Evolutionary conservation across 805 yeast species (phyloP), one percentile per base, ranked within the genome.

Genomic region (Candida berthetii): DNA sequence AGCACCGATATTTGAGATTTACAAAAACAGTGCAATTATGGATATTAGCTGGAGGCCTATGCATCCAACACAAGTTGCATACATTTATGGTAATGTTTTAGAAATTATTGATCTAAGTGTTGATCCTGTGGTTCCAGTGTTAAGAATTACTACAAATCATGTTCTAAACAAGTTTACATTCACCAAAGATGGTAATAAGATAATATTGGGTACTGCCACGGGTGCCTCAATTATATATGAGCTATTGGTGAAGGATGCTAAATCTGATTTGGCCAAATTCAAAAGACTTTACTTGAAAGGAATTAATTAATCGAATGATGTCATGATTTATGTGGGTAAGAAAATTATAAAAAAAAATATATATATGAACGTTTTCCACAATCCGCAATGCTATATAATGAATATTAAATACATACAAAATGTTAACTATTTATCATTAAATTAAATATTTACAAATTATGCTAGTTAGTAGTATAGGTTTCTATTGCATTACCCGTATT

Each of bases 41-140:
- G 60, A 49, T 36, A 47, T 52, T 16, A 29, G 37, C 13, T 63
- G 61, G 58, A 45, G 64, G 20, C 57, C 57, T 1, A 35, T 35
- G 5, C 31, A 52, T n/a, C 42, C 48, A 4, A 44, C 57, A 2
- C 66, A 62, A 39, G 44, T 63, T 35, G 65, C 52, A 1, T 51
- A 51, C 20, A 56, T 62, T 6, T 59, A 54, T 31, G 57, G 53
- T 5, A 58, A 61, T 11, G 25, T 31, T 14, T 41, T 62, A 11
- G 62, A 58, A 37, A 40, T 63, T 27, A 53, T 66, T 55, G 63
- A 66, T 38, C 35, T 64, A 6, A 45, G 48, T 13, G 45, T 54
- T 17, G 61, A 58, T 36, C 42, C 50, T 7, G 54, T 54, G 7
- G 42, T 49, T 10, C 58, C 64, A 2, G 36, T 57, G 7, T 14